phyloP scores from a whole-genome alignment of 805 yeast species.

The Wickerhamiella spandovensis region DNA sequence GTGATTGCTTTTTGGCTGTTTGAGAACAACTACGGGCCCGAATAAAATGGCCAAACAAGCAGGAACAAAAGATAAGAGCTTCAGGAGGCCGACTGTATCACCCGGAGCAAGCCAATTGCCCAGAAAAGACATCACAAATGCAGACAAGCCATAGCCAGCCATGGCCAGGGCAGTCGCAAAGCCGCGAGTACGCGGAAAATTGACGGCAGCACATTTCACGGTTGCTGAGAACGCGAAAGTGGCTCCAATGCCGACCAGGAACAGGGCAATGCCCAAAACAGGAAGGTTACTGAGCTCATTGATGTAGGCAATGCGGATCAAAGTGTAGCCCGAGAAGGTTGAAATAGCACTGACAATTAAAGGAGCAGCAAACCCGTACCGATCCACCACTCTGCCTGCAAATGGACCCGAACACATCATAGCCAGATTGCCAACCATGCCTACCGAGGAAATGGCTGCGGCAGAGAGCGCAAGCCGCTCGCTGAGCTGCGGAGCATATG shows the following conservation, averaged over 20 bases:
- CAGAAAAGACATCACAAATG: conserved; percentile 47
- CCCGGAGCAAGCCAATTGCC: conserved; percentile 43
- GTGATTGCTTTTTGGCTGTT: conserved; percentile 7
- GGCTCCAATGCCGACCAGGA: conserved; percentile 54
- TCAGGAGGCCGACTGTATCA: conserved; percentile 42
- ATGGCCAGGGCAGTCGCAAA: conserved; percentile 65
- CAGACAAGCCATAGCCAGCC: conserved; percentile 63
- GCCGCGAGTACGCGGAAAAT: conserved; percentile 55
- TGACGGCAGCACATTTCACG: conserved; percentile 60
- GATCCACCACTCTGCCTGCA: conserved; percentile 53
- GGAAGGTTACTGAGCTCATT: conserved; percentile 25
- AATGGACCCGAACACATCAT: conserved; percentile 52
- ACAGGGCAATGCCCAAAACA: conserved; percentile 33
- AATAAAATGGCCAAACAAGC: conserved; percentile 34
- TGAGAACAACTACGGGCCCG: conserved; percentile 13
- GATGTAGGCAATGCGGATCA: conserved; percentile 40
- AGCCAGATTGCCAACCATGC: conserved; percentile 56
- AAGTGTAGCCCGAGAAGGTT: conserved; percentile 42
- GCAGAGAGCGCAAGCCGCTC: conserved; percentile 42
- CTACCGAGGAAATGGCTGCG: conserved; percentile 48
- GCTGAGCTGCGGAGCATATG: conserved; percentile 69
- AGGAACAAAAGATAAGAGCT: conserved; percentile 30
- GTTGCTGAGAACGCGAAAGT: conserved; percentile 51
- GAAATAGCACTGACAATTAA: conserved; percentile 37
- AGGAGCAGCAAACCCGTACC: conserved; percentile 42